phyloP scores from a whole-genome alignment of 179 eudicot species.

The Beta corolliflora region DNA sequence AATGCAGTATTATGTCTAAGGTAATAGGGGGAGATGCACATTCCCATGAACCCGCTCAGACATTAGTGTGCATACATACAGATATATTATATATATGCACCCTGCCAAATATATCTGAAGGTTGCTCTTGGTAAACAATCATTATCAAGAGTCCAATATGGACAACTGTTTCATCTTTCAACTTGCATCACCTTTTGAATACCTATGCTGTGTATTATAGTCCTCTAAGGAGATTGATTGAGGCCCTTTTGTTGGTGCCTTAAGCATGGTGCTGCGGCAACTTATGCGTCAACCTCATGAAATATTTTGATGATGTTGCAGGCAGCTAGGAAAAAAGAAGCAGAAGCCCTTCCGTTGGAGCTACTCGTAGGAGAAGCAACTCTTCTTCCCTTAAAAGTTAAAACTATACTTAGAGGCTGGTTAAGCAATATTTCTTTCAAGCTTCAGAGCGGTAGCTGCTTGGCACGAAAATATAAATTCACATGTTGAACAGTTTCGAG shows the following conservation, averaged over 20 bases:
- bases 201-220: background rate
- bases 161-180: background rate
- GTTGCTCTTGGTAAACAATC: background rate
- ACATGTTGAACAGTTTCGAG: background rate
- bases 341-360: constrained; percentile 9
- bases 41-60: background rate
- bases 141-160: background rate
- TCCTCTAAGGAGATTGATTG: background rate
- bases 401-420: background rate
- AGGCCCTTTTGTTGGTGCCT: background rate
- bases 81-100: background rate
- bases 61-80: background rate
- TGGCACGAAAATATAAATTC: background rate
- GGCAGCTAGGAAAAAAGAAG: constrained; percentile 9
- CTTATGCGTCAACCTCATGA: background rate
- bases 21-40: background rate
- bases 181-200: background rate
- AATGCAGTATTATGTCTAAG: background rate
- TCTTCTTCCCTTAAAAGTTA: background rate
- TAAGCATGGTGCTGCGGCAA: background rate
- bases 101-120: background rate
- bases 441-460: background rate
- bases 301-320: constrained; percentile 7
- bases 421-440: background rate
- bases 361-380: background rate